Evolutionary conservation across 2,329 filamentous ascomycete species (phyloP).

Genomic region (Thielaviopsis populi): DNA sequence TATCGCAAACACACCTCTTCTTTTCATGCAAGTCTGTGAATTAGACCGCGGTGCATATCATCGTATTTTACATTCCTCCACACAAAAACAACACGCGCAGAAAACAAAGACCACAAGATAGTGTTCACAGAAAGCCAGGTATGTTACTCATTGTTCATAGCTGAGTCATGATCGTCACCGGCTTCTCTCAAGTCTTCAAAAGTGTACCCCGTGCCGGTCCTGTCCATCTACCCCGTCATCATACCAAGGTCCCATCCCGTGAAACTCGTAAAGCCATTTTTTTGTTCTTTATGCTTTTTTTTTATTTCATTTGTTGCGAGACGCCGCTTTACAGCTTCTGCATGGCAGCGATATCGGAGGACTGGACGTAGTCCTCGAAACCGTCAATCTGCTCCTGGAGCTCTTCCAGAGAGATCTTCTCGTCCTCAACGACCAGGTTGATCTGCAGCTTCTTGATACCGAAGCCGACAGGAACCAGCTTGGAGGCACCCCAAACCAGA

Average conservation of each 20-base stretch:
- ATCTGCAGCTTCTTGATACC: slow-evolving; percentile 99
- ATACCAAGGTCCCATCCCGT: background rate
- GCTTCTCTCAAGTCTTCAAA: slow-evolving; percentile 6
- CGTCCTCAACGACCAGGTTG: slow-evolving; percentile 88
- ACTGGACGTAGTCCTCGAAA: slow-evolving; percentile 93
- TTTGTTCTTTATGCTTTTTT: slow-evolving; percentile 13
- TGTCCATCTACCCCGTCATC: slow-evolving; percentile 6
- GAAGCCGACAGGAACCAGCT: slow-evolving; percentile 81
- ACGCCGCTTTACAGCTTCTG: slow-evolving; percentile 64
- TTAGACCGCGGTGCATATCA: too few species aligned
- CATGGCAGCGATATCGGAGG: slow-evolving; percentile 79
- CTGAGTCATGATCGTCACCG: background rate
- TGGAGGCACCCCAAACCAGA: slow-evolving; percentile 87
- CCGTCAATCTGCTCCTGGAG: slow-evolving; percentile 70
- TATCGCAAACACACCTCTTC: too few species aligned
- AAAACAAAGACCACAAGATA: background rate
- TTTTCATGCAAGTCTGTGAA: too few species aligned
- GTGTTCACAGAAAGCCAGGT: background rate
- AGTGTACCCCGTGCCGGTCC: slow-evolving; percentile 1
- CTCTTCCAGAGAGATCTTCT: slow-evolving; percentile 55
- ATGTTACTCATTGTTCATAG: slow-evolving; percentile 10
- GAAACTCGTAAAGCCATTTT: slow-evolving; percentile 11
- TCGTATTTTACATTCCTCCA: background rate
- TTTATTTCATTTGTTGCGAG: slow-evolving; percentile 14
- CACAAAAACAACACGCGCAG: background rate